These are phyloP conservation scores for Colletotrichum incanum DNA, from an alignment of 2,329 filamentous ascomycete species.

Conservation along the genomic window DNA sequence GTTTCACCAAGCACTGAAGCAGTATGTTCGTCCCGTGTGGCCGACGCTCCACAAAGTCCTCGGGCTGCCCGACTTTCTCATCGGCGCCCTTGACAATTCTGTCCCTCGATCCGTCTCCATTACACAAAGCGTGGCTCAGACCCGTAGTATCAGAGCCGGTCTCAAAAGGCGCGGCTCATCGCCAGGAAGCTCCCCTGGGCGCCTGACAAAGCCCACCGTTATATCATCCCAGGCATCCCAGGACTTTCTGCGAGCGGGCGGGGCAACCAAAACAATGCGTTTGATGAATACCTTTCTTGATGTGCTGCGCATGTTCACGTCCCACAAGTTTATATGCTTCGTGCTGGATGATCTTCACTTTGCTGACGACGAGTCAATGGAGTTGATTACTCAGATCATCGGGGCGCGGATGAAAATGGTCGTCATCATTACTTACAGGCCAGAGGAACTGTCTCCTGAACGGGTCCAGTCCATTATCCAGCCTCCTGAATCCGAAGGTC, in stretches of 20 bases:
- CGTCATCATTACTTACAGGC: conserved; percentile 82
- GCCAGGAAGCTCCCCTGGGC: conserved; percentile 60
- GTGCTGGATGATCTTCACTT: conserved; percentile 93
- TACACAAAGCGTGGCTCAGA: conserved; percentile 51
- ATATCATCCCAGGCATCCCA: conserved; percentile 68
- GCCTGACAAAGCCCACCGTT: conserved; percentile 51
- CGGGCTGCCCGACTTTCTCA: conserved; percentile 79
- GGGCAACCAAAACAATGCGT: conserved; percentile 76
- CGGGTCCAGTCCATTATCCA: conserved; percentile 69
- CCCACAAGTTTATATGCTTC: conserved; percentile 90
- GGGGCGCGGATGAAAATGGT: conserved; percentile 85
- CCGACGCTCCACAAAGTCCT: conserved; percentile 74
- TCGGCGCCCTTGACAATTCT: conserved; percentile 64
- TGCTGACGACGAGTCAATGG: conserved; percentile 88
- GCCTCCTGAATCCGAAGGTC: conserved; percentile 69
- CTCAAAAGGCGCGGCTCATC: conserved; percentile 65
- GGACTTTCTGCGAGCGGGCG: conserved; percentile 72
- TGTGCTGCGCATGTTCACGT: conserved; percentile 84
- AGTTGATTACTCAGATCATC: conserved; percentile 87
- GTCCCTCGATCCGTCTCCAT: conserved; percentile 56
- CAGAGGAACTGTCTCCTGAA: conserved; percentile 74
- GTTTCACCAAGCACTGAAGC: conserved; percentile 74
- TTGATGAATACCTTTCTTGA: conserved; percentile 92
- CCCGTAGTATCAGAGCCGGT: conserved; percentile 51
- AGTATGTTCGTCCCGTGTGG: conserved; percentile 76